A percentile compares a stretch with the other conserved stretches of the same genome.
phyloP scores from a whole-genome alignment of 2,329 filamentous ascomycete genomes.

The Xylaria sp. region DNA sequence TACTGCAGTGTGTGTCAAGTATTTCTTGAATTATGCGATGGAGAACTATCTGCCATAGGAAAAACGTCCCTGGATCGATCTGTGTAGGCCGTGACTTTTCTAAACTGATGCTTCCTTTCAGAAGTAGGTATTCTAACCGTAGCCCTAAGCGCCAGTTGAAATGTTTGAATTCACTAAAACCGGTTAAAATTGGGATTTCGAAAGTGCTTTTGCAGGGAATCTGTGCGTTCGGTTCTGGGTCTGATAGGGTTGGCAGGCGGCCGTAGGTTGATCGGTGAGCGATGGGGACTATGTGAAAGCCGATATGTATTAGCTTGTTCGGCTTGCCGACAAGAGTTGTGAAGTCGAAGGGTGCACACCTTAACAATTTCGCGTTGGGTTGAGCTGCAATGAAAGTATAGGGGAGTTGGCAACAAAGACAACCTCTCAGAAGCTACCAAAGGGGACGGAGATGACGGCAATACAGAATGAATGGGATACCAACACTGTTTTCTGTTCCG shows the following conservation, averaged over 20 bases:
- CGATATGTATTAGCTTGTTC: too few species aligned
- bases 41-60: conserved; percentile 10
- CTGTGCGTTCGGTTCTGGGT: too few species aligned
- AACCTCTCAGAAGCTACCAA: too few species aligned
- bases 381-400: conserved; percentile 43
- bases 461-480: too few species aligned
- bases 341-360: conserved; percentile 50
- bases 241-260: too few species aligned
- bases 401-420: too few species aligned
- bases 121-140: conserved; percentile 3
- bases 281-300: too few species aligned
- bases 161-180: conserved; percentile 28
- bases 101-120: conserved; percentile 21
- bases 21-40: neutral
- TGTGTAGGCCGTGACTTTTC: neutral
- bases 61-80: too few species aligned
- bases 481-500: too few species aligned
- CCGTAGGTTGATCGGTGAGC: too few species aligned
- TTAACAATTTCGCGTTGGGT: conserved; percentile 56
- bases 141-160: neutral
- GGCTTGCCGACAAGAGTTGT: too few species aligned
- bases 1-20: neutral
- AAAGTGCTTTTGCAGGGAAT: conserved; percentile 45
- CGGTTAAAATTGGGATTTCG: conserved; percentile 47
- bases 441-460: too few species aligned